phyloP scores from a whole-genome alignment of 225 moss, liverwort and hornwort genomes.

The Neckera pumila region DNA sequence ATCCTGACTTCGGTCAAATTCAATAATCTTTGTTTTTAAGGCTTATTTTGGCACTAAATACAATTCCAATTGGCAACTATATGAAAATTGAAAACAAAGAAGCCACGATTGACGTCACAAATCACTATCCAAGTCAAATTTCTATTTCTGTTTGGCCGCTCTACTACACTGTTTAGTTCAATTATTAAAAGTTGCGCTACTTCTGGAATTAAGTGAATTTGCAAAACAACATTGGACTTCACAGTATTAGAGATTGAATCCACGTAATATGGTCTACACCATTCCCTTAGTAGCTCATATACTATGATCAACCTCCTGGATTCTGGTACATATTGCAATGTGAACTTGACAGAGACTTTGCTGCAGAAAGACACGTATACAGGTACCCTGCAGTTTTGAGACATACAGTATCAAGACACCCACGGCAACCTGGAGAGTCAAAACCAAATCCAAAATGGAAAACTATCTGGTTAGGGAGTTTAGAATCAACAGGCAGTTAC shows the following conservation, averaged over 20 bases:
- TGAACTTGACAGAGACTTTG: not conserved
- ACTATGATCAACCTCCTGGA: not conserved
- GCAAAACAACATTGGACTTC: too few relatives aligned
- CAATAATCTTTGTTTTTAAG: not conserved
- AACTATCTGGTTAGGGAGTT: too few relatives aligned
- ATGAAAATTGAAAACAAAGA: not conserved
- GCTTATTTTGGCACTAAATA: not conserved
- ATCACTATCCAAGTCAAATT: not conserved
- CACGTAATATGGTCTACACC: not conserved
- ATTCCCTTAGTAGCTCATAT: too few relatives aligned
- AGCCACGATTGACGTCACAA: not conserved
- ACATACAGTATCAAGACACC: not conserved
- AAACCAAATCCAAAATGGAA: not conserved
- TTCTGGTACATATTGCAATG: not conserved
- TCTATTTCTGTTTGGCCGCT: not conserved
- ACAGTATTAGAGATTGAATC: not conserved
- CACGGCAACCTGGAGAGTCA: not conserved
- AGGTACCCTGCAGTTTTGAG: not conserved
- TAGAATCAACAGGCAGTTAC: not conserved
- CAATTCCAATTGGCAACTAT: not conserved
- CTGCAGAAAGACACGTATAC: not conserved
- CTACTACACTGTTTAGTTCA: not conserved
- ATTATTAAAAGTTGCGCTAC: not conserved
- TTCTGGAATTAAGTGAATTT: not conserved
- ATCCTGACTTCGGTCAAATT: not conserved